Evolutionary conservation across 352 stramenopile species (phyloP), one percentile per base, ranked within the genome.

Genomic region (Globisporangium iwayamae): DNA sequence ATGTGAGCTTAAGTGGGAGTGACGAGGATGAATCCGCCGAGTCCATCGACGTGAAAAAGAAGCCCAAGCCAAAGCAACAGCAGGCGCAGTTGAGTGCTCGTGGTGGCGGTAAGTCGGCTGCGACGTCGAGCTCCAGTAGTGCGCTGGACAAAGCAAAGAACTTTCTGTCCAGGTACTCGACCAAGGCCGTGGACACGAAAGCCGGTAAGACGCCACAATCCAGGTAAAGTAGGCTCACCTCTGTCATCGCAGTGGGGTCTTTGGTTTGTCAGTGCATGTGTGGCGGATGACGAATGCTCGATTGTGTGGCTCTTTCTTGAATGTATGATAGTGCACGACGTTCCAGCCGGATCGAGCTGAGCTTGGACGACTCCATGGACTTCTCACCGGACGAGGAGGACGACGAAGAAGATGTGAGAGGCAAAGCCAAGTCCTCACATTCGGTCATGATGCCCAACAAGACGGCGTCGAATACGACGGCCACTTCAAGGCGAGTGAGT

Each of bases 161-260:
- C 34, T 89, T 89, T 59, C 65, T 91, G 41, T 89, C 82, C 22
- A 91, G 86, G 65, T 91, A 91, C 68, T 86, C 81, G 41, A 70
- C 59, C 57, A 82, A 74, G 66, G 32, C 52, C 20, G 41, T 54
- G 1, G 47, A 70, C 6, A 63, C 62, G 2, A 71, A 70, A 22
- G 36, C 48, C n/a, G 61, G 28, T 13, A 58, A 64, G 32, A 43
- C 34, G 10, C 41, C 41, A 8, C 41, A 32, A 66, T 45, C 43
- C 16, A 56, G 25, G 20, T 57, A n/a, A 22, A 28, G 25, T 28
- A 28, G 25, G 1, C 25, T 28, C 25, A 28, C 25, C 25, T 2
- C 25, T 28, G 25, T 28, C 25, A 2, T 28, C 25, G 25, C 25
- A 28, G 1, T 28, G 25, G 25, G 25, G 1, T 28, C 25, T 28